Percentiles rank a stretch among this genome's conserved stretches.
These are phyloP conservation scores for Kazachstania sp. DNA, from an alignment of 1,139 yeast species.

Conservation along the genomic window DNA sequence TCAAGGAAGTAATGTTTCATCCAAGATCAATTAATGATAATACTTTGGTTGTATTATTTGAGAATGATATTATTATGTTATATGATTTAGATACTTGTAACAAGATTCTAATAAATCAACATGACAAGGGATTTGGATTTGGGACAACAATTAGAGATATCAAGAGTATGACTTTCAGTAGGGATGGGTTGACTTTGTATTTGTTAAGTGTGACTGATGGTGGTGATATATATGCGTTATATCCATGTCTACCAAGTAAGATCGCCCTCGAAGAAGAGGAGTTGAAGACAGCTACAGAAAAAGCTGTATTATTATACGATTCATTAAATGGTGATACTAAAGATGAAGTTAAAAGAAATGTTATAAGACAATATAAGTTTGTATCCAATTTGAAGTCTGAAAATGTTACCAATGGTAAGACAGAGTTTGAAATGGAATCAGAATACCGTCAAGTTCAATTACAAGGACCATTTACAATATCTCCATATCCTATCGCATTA, in stretches of 20 bases:
- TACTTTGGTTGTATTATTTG: slow-evolving; percentile 34
- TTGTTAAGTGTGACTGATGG: slow-evolving; percentile 38
- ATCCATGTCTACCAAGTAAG: slow-evolving; percentile 46
- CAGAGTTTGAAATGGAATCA: slow-evolving; percentile 10
- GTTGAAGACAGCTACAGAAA: slow-evolving; percentile 36
- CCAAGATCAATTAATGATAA: slow-evolving; percentile 36
- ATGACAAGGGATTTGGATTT: slow-evolving; percentile 20
- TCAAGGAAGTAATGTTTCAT: slow-evolving; percentile 37
- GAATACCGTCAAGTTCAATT: slow-evolving; percentile 17
- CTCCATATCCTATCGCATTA: slow-evolving; percentile 44
- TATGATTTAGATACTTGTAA: slow-evolving; percentile 24
- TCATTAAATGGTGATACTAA: slow-evolving; percentile 13
- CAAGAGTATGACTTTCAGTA: slow-evolving; percentile 40
- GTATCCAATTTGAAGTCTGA: slow-evolving; percentile 19
- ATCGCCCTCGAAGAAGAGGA: slow-evolving; percentile 33
- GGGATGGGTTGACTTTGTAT: slow-evolving; percentile 39
- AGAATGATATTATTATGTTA: slow-evolving; percentile 32
- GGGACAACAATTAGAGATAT: slow-evolving; percentile 25
- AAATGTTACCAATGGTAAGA: slow-evolving; percentile 1
- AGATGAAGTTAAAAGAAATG: slow-evolving; percentile 15
- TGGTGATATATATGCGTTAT: slow-evolving; percentile 46
- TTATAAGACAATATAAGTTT: slow-evolving; percentile 29
- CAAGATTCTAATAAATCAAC: slow-evolving; percentile 20
- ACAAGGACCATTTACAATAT: slow-evolving; percentile 47
- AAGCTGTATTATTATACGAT: slow-evolving; percentile 33